Percentiles rank a stretch among this genome's conserved stretches.
These are phyloP conservation scores for Penicillium brevicompactum DNA, from an alignment of 2,329 filamentous ascomycete species.

Conservation along the genomic window DNA sequence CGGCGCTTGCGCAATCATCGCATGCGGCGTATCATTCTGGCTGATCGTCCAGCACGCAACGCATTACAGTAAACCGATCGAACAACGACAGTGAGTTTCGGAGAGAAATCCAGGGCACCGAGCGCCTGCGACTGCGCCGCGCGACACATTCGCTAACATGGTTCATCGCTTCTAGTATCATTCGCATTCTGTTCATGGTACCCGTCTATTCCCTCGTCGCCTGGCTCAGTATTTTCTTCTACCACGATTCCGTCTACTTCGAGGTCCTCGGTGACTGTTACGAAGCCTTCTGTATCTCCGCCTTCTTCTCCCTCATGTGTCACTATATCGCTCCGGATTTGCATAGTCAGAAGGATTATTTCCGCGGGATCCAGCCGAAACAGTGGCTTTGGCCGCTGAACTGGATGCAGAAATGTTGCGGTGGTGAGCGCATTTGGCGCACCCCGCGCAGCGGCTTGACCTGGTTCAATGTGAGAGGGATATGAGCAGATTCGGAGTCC, in stretches of 20 bases:
- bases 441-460: slow-evolving; percentile 76
- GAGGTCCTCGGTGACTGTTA: slow-evolving; percentile 80
- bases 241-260: slow-evolving; percentile 77
- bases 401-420: slow-evolving; percentile 70
- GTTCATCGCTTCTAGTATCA: slow-evolving; percentile 60
- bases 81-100: slow-evolving; percentile 67
- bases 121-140: neutral
- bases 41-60: slow-evolving; percentile 60
- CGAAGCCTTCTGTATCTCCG: slow-evolving; percentile 82
- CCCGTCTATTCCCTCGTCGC: slow-evolving; percentile 75
- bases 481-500: neutral
- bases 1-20: slow-evolving; percentile 55
- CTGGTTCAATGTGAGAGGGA: slow-evolving; percentile 61
- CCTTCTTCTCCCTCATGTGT: slow-evolving; percentile 63
- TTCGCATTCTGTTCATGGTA: slow-evolving; percentile 84
- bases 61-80: slow-evolving; percentile 61
- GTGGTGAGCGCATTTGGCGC: slow-evolving; percentile 66
- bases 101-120: slow-evolving; percentile 54
- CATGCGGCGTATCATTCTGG: slow-evolving; percentile 54
- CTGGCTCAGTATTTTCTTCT: slow-evolving; percentile 72
- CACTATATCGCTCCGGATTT: slow-evolving; percentile 59
- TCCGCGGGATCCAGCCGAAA: slow-evolving; percentile 66
- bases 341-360: slow-evolving; percentile 79
- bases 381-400: slow-evolving; percentile 74
- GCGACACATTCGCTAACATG: slow-evolving; percentile 49